A percentile compares a stretch with the other conserved stretches of the same genome.
These are phyloP conservation scores for Mycena floridula DNA, from an alignment of 768 basidiomycete species.

Conservation along the genomic window DNA sequence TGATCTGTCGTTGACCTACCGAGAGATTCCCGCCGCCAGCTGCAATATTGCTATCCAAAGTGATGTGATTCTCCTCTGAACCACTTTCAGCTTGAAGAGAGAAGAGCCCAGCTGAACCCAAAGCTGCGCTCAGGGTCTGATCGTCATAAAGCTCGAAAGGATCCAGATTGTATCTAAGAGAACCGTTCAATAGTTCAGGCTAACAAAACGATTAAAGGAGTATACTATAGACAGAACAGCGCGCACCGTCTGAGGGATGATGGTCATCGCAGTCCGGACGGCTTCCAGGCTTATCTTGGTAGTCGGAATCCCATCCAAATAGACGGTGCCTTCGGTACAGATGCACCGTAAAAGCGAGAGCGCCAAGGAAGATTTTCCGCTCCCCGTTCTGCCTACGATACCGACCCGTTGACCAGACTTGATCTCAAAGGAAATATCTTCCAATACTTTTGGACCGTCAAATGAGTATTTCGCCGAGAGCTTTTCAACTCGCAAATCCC, in stretches of 20 bases:
- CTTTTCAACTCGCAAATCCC: slow-evolving; percentile 35
- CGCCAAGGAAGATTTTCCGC: no score
- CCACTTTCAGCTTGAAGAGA: slow-evolving; percentile 19
- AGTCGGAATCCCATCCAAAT: no score
- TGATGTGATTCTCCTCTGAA: slow-evolving; percentile 29
- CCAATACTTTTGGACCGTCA: no score
- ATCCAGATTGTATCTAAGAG: slow-evolving; percentile 58
- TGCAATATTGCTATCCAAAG: slow-evolving; percentile 51
- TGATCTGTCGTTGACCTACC: slow-evolving; percentile 63
- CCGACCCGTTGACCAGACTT: no score
- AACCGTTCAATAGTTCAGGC: slow-evolving; percentile 47
- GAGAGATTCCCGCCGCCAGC: slow-evolving; percentile 64
- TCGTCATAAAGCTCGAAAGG: slow-evolving; percentile 69
- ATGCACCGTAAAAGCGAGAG: slow-evolving; percentile 44
- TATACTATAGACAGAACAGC: background rate
- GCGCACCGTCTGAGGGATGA: slow-evolving; percentile 26
- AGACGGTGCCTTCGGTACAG: slow-evolving; percentile 35
- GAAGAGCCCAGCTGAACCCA: slow-evolving; percentile 48
- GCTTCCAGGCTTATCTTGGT: slow-evolving; percentile 40
- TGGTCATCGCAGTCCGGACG: slow-evolving; percentile 38
- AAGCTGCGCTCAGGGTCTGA: slow-evolving; percentile 54
- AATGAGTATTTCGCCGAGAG: slow-evolving; percentile 38
- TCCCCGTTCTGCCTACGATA: no score
- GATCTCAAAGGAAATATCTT: no score
- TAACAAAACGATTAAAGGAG: background rate